These are phyloP conservation scores for Collybia nuda DNA, from an alignment of 768 basidiomycete genomes.

Conservation along the genomic window DNA sequence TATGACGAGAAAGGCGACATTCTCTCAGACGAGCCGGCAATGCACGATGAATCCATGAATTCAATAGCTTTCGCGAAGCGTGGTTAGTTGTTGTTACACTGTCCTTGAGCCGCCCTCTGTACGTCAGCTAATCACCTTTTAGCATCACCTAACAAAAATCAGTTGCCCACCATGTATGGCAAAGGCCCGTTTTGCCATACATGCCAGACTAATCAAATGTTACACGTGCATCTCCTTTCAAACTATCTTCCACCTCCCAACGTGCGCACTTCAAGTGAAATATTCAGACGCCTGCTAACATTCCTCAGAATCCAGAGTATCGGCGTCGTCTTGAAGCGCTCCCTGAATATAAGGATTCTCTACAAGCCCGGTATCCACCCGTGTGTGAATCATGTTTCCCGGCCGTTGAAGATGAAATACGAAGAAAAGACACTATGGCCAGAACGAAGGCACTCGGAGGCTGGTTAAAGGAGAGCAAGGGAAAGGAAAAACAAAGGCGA, in stretches of 20 bases:
- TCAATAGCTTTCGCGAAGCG: slow-evolving; percentile 66
- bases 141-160: slow-evolving; percentile 73
- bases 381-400: slow-evolving; percentile 78
- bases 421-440: slow-evolving; percentile 79
- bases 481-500: slow-evolving; percentile 57
- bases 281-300: slow-evolving; percentile 1
- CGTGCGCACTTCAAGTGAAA: slow-evolving; percentile 41
- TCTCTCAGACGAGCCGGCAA: slow-evolving; percentile 82
- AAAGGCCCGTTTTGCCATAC: slow-evolving; percentile 77
- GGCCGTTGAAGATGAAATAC: slow-evolving; percentile 79
- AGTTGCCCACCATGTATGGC: slow-evolving; percentile 61
- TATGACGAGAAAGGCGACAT: slow-evolving; percentile 75
- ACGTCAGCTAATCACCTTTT: neutral
- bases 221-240: slow-evolving; percentile 82
- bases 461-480: slow-evolving; percentile 65
- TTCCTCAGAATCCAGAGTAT: slow-evolving; percentile 70
- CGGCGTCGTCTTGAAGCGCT: slow-evolving; percentile 58
- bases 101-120: neutral
- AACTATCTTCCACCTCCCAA: slow-evolving; percentile 84
- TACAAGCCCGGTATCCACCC: slow-evolving; percentile 84
- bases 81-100: slow-evolving; percentile 41
- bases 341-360: slow-evolving; percentile 69
- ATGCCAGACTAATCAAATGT: slow-evolving; percentile 91
- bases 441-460: slow-evolving; percentile 73
- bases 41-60: slow-evolving; percentile 81